Evolutionary conservation across 2,329 filamentous ascomycete species (phyloP).

Genomic region (Penicillium griseofulvum): DNA sequence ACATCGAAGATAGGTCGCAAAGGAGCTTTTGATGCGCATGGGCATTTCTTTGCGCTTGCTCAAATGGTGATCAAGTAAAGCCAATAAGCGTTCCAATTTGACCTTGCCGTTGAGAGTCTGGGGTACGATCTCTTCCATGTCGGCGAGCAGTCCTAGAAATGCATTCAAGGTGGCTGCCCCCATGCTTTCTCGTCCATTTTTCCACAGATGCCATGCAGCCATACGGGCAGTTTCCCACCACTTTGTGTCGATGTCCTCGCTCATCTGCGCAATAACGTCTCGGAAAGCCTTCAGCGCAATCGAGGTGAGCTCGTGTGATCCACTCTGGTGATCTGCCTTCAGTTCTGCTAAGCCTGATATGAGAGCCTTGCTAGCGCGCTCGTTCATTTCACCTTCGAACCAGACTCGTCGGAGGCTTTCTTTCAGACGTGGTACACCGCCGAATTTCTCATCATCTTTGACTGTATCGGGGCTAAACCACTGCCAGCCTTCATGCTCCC

Average conservation of each 20-base stretch:
- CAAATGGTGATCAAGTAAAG: slow-evolving; percentile 28
- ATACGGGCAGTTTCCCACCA: slow-evolving; percentile 60
- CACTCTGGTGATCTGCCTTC: slow-evolving; percentile 58
- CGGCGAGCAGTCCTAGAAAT: slow-evolving; percentile 25
- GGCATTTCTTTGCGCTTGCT: slow-evolving; percentile 22
- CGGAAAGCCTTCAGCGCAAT: slow-evolving; percentile 53
- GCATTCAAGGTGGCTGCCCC: slow-evolving; percentile 55
- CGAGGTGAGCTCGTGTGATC: slow-evolving; percentile 58
- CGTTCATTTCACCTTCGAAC: slow-evolving; percentile 55
- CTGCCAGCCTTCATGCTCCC: slow-evolving; percentile 60
- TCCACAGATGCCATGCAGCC: slow-evolving; percentile 63
- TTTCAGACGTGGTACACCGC: slow-evolving; percentile 57
- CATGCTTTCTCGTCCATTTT: slow-evolving; percentile 67
- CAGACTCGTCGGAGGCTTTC: slow-evolving; percentile 60
- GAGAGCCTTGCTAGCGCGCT: slow-evolving; percentile 47
- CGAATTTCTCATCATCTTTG: slow-evolving; percentile 46
- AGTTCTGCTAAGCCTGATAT: slow-evolving; percentile 50
- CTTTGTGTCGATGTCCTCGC: slow-evolving; percentile 20
- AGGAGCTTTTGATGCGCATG: slow-evolving; percentile 24
- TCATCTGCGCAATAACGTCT: slow-evolving; percentile 40
- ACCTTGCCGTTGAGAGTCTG: slow-evolving; percentile 14
- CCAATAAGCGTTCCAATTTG: slow-evolving; percentile 23
- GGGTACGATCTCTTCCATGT: slow-evolving; percentile 26
- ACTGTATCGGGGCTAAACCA: slow-evolving; percentile 58
- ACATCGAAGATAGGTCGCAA: slow-evolving; percentile 25